phyloP scores from a whole-genome alignment of 2,329 filamentous ascomycete genomes.

The Monosporascus sp. region DNA sequence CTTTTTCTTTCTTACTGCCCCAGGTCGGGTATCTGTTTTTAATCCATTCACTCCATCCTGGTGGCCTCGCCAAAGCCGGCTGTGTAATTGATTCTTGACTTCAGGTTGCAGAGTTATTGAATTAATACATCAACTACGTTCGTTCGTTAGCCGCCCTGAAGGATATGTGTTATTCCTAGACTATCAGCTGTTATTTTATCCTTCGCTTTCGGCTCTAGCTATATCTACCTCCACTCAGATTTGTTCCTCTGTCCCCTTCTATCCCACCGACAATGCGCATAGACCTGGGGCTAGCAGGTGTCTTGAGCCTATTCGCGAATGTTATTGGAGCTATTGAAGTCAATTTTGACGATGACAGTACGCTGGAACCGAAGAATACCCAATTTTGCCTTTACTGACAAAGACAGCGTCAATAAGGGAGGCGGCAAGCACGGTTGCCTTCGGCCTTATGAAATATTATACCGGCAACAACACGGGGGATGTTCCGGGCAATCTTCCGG shows the following conservation, averaged over 20 bases:
- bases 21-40: conserved; percentile 23
- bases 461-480: conserved; percentile 55
- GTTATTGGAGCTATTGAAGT: conserved; percentile 25
- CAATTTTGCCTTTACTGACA: conserved; percentile 33
- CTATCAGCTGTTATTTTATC: neutral
- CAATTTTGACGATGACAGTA: conserved; percentile 28
- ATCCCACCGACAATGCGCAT: conserved; percentile 16
- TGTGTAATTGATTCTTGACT: neutral
- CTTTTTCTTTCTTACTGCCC: conserved; percentile 17
- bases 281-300: conserved; percentile 16
- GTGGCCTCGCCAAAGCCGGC: neutral
- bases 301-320: conserved; percentile 23
- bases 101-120: neutral
- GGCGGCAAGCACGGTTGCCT: conserved; percentile 26
- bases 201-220: neutral
- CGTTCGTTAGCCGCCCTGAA: conserved; percentile 1
- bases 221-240: neutral
- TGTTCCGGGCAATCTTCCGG: conserved; percentile 51
- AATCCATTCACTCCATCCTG: neutral
- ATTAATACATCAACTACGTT: neutral
- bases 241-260: conserved; percentile 1
- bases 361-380: conserved; percentile 5
- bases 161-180: neutral
- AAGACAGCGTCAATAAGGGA: conserved; percentile 45
- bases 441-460: conserved; percentile 28